Percentiles rank a stretch among this genome's conserved stretches.
Evolutionary conservation across 1,139 yeast genomes (phyloP).

Genomic region (Yamadazyma oceani): DNA sequence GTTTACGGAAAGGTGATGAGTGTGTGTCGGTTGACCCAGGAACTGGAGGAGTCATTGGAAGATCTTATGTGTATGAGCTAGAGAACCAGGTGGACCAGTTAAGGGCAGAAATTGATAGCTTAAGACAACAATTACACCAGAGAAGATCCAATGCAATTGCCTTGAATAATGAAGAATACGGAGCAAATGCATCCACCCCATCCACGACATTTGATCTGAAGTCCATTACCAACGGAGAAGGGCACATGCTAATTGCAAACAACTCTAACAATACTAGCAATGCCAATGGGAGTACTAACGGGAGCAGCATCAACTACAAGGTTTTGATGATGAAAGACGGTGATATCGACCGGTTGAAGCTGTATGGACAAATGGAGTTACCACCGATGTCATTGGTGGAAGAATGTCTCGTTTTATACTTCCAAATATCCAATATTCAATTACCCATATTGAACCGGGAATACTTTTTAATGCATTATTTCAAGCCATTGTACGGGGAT

Average conservation of each 20-base stretch:
- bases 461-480: slow-evolving; percentile 60
- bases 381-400: slow-evolving; percentile 74
- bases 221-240: no score
- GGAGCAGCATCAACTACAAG: slow-evolving; percentile 4
- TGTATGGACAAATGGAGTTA: slow-evolving; percentile 21
- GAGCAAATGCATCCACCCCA: no score
- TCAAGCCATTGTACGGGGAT: slow-evolving; percentile 73
- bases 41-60: slow-evolving; percentile 78
- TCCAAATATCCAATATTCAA: slow-evolving; percentile 77
- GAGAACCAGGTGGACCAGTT: slow-evolving; percentile 16
- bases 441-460: slow-evolving; percentile 80
- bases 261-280: slow-evolving; percentile 2
- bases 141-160: no score
- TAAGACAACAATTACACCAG: slow-evolving; percentile 6
- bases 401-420: slow-evolving; percentile 59
- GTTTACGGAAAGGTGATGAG: slow-evolving; percentile 63
- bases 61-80: slow-evolving; percentile 71
- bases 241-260: no score
- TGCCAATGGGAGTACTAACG: slow-evolving; percentile 5
- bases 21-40: slow-evolving; percentile 85
- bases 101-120: slow-evolving; percentile 11
- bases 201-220: no score
- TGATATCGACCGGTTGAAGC: slow-evolving; percentile 3
- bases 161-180: no score
- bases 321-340: slow-evolving; percentile 7